Percentiles rank a stretch among this genome's conserved stretches.
phyloP scores from a whole-genome alignment of 768 basidiomycete species.

The Amanita inopinata region DNA sequence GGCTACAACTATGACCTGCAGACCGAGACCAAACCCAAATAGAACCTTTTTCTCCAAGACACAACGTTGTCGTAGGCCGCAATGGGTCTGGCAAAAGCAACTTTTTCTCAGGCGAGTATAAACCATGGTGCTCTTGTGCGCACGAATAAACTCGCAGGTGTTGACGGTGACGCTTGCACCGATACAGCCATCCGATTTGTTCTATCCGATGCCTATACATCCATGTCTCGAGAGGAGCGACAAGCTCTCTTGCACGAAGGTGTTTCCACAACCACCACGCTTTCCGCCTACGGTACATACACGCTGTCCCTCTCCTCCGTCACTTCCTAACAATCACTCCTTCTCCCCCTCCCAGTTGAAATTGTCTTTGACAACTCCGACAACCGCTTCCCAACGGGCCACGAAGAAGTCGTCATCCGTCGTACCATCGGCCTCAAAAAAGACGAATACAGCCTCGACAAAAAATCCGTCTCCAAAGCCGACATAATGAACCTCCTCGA shows the following conservation, averaged over 20 bases:
- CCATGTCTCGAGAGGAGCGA: constrained; percentile 88
- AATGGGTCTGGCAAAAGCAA: constrained; percentile 99
- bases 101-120: constrained; percentile 86
- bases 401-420: constrained; percentile 78
- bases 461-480: constrained; percentile 90
- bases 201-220: constrained; percentile 93
- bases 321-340: not conserved
- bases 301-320: not conserved
- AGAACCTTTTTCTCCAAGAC: constrained; percentile 87
- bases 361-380: constrained; percentile 95
- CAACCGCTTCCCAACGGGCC: constrained; percentile 87
- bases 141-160: too few relatives aligned
- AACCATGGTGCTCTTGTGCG: not conserved
- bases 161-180: not conserved
- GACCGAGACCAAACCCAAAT: constrained; percentile 86
- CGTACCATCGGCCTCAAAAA: constrained; percentile 97
- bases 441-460: constrained; percentile 95
- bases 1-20: constrained; percentile 21
- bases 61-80: constrained; percentile 94
- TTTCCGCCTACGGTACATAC: constrained; percentile 78
- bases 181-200: constrained; percentile 95
- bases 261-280: constrained; percentile 74
- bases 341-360: constrained; percentile 47
- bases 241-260: constrained; percentile 93
- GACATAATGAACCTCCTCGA: constrained; percentile 97